These are phyloP conservation scores for Tetraselmis striata DNA, from an alignment of 139 green algal genomes.

Conservation along the genomic window DNA sequence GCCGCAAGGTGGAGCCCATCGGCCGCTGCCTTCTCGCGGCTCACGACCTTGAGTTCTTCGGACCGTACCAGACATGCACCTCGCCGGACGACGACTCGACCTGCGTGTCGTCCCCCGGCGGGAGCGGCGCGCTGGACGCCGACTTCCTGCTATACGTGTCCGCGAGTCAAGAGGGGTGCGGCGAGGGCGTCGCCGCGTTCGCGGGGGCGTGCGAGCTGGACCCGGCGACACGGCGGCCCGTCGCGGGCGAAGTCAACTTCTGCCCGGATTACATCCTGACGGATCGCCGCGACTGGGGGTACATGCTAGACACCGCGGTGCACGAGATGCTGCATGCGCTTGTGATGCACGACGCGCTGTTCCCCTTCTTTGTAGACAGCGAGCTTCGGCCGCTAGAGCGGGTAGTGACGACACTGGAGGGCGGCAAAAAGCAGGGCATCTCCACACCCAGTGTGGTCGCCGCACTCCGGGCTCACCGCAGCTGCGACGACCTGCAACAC, in stretches of 20 bases:
- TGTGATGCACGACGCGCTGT: slow-evolving; percentile 1
- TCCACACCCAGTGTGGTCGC: not conserved
- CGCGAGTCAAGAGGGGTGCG: not conserved
- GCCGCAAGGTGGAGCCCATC: not conserved
- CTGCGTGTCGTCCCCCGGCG: not conserved
- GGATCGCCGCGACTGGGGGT: not conserved
- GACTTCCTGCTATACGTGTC: not conserved
- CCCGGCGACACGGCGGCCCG: not conserved
- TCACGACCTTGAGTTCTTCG: not conserved
- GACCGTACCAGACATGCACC: not conserved
- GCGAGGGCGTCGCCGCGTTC: not conserved
- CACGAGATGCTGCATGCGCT: slow-evolving; percentile 12
- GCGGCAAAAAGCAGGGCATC: not conserved
- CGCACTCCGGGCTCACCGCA: not conserved
- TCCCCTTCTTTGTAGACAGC: not conserved
- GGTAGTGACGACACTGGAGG: not conserved
- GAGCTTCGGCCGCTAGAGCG: not conserved
- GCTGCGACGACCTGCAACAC: not conserved
- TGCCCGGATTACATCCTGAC: slow-evolving; percentile 4
- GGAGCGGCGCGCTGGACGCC: not conserved
- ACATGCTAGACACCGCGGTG: slow-evolving; percentile 3
- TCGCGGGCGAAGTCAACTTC: slow-evolving; percentile 6
- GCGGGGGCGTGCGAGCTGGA: slow-evolving; percentile 1
- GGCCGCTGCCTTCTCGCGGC: not conserved
- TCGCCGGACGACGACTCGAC: not conserved